A percentile compares a stretch with the other conserved stretches of the same genome.
phyloP scores from a whole-genome alignment of 345 rosid species.

The Lepidium aucheri region DNA sequence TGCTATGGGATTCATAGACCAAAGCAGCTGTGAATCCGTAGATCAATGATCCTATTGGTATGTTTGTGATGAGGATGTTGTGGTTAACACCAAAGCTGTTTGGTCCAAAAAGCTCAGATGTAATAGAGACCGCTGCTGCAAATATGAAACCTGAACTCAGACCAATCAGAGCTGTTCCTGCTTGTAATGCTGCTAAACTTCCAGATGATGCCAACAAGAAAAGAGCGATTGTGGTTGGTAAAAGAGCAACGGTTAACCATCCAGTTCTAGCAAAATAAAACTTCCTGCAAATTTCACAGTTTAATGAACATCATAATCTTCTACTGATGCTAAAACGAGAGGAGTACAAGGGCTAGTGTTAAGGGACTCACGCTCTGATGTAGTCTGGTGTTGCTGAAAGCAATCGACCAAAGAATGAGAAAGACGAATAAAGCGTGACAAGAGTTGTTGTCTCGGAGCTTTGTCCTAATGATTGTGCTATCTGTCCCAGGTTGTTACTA shows the following conservation, averaged over 20 bases:
- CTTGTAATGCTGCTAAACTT: conserved; percentile 36
- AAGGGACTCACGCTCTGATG: conserved; percentile 57
- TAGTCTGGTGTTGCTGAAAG: conserved; percentile 91
- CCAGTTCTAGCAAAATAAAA: conserved; percentile 92
- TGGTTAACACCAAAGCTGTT: conserved; percentile 88
- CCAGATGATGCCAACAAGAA: conserved; percentile 55
- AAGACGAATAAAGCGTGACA: conserved; percentile 77
- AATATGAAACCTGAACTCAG: conserved; percentile 92
- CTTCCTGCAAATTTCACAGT: conserved; percentile 45
- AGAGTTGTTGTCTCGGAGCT: conserved; percentile 50
- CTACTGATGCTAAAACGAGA: background rate
- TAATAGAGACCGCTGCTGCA: conserved; percentile 86
- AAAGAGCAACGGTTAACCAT: conserved; percentile 76
- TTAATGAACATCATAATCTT: background rate
- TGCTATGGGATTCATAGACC: conserved; percentile 60
- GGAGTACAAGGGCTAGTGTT: background rate
- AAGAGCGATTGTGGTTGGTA: conserved; percentile 80
- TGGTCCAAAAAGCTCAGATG: conserved; percentile 89
- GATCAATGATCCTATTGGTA: conserved; percentile 74
- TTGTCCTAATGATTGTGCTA: conserved; percentile 75
- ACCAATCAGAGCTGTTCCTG: conserved; percentile 63
- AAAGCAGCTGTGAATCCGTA: conserved; percentile 79
- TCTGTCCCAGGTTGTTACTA: conserved; percentile 91
- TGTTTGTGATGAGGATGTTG: conserved; percentile 92
- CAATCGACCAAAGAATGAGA: conserved; percentile 90